Evolutionary conservation across 2,329 filamentous ascomycete genomes (phyloP), one percentile per base, ranked within the genome.

Genomic region (Aspergillus candidus): DNA sequence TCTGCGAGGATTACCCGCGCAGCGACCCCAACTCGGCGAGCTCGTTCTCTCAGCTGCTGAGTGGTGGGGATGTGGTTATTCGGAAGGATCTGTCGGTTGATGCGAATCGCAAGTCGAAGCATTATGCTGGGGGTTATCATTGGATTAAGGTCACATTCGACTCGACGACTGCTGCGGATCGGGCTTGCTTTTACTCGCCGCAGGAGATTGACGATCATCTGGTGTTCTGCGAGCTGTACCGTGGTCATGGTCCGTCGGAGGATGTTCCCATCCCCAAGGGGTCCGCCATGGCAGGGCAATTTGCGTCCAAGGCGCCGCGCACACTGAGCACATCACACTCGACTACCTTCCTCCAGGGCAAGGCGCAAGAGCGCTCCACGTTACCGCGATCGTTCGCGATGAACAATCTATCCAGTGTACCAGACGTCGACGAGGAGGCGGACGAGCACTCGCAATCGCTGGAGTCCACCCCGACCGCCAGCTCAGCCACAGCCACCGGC

Each of bases 1-100:
- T 96, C 62, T 90, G 90, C 67, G 91, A 97, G 70, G 90, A 96
- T 68, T 97, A 97, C 67, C 82, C 89, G 7, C 83, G 91, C 50
- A 83, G 86, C 51, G 84, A 91, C n/a, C 86, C 87, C 3, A 75
- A 80, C 44, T 77, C 82, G 50, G 78, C 80, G 59, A 75, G 77
- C 45, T 77, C 84, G 46, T 91, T 85, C 71, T 85, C 71, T n/a
- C 70, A 86, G 60, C 78, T 83, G 1, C 80, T 90, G 53, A 78
- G 87, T 49, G 78, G 84, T 50, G 83, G 88, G 56, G 80, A 85
- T 40, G 82, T 85, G 8, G 78, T 84, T 7, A 82, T 84, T 38
- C 79, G 82, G 46, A 76, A 79, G 40, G 77, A 78, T 8, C 70
- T 95, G 41, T 85, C 83, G 2, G 70, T 78, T 13, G 83, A 84